Evolutionary conservation across 805 yeast species (phyloP).

Genomic region (Metschnikowia kofuensis): DNA sequence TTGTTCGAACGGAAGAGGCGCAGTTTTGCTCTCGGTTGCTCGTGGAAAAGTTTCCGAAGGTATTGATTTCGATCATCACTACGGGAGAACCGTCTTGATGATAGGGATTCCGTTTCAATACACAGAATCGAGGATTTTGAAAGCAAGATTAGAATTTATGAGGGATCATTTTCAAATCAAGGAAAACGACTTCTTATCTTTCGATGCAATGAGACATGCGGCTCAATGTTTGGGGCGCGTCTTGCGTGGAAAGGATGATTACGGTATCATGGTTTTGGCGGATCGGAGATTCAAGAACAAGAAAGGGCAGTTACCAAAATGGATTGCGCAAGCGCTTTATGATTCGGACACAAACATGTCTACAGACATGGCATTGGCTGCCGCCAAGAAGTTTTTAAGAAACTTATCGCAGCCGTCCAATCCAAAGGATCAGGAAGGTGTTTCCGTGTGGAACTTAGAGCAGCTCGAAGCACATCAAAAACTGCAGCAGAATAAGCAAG

Average conservation of each 20-base stretch:
- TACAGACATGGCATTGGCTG: constrained; percentile 96
- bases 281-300: constrained; percentile 89
- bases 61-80: constrained; percentile 98
- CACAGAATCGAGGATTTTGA: constrained; percentile 92
- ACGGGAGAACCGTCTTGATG: constrained; percentile 96
- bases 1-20: constrained; percentile 96
- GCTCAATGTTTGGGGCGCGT: constrained; percentile 98
- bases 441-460: constrained; percentile 85
- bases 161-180: constrained; percentile 90
- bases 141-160: constrained; percentile 90
- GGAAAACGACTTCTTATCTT: constrained; percentile 91
- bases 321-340: constrained; percentile 91
- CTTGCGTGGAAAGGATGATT: constrained; percentile 95
- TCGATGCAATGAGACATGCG: constrained; percentile 99
- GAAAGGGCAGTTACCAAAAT: constrained; percentile 85
- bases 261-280: constrained; percentile 97
- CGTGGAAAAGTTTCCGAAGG: constrained; percentile 99
- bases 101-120: constrained; percentile 99
- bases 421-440: constrained; percentile 88
- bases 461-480: constrained; percentile 61
- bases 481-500: constrained; percentile 37
- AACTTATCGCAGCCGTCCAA: constrained; percentile 93
- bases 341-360: constrained; percentile 92
- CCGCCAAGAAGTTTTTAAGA: constrained; percentile 87
- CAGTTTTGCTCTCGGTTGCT: constrained; percentile 92